Evolutionary conservation across 2,329 filamentous ascomycete genomes (phyloP).

Genomic region (Penicillium psychrosexuale): DNA sequence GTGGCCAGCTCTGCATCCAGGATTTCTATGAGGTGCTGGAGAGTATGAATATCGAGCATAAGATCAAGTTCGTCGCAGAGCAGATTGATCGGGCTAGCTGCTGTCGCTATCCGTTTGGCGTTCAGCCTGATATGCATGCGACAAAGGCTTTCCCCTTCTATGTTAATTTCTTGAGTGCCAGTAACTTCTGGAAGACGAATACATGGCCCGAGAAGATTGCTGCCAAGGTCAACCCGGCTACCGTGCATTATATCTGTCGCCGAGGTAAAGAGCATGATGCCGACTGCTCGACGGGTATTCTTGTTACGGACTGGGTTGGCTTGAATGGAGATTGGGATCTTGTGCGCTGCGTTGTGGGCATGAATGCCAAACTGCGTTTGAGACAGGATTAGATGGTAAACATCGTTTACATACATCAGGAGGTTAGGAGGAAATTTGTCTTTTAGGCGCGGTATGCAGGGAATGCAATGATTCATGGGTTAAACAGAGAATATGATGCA

Average conservation of each 20-base stretch:
- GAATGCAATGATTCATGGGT: neutral
- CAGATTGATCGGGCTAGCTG: slow-evolving; percentile 71
- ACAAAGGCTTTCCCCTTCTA: slow-evolving; percentile 63
- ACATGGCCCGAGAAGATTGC: slow-evolving; percentile 96
- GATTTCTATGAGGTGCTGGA: slow-evolving; percentile 90
- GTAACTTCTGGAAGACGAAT: slow-evolving; percentile 87
- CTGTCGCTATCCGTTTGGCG: slow-evolving; percentile 45
- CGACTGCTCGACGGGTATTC: slow-evolving; percentile 77
- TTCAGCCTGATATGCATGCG: slow-evolving; percentile 41
- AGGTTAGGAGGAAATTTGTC: neutral
- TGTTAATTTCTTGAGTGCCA: slow-evolving; percentile 85
- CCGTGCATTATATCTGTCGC: slow-evolving; percentile 57
- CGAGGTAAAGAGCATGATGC: slow-evolving; percentile 55
- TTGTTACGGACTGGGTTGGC: slow-evolving; percentile 94
- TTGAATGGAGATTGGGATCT: slow-evolving; percentile 86
- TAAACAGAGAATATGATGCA: neutral
- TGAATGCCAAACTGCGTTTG: slow-evolving; percentile 67
- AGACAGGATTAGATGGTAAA: slow-evolving; percentile 22
- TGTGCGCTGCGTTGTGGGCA: slow-evolving; percentile 78
- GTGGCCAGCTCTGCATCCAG: slow-evolving; percentile 77
- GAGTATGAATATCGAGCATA: slow-evolving; percentile 71
- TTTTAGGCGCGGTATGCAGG: neutral
- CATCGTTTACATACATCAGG: neutral
- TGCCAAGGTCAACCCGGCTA: slow-evolving; percentile 76
- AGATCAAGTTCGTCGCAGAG: slow-evolving; percentile 69